Evolutionary conservation across 2,329 filamentous ascomycete genomes (phyloP).

Genomic region (Aspergillus vadensis): DNA sequence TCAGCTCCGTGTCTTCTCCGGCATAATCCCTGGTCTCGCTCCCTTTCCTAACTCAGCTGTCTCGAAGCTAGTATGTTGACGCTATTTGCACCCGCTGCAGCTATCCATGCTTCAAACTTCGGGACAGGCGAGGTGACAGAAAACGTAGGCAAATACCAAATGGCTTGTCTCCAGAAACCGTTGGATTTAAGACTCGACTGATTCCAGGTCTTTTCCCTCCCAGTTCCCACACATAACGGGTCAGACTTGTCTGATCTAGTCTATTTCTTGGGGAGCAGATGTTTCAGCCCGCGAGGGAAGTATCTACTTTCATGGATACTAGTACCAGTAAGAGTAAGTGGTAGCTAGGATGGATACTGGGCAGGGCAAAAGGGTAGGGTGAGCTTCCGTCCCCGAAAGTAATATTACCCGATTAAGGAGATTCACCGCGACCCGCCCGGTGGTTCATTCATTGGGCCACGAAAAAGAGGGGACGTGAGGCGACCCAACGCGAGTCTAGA

Average conservation of each 20-base stretch:
- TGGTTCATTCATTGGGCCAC: constrained; percentile 7
- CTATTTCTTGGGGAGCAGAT: neutral
- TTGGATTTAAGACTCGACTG: constrained; percentile 1
- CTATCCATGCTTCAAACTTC: constrained; percentile 1
- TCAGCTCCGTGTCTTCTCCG: neutral
- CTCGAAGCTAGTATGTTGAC: neutral
- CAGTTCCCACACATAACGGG: too few relatives aligned
- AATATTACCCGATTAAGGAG: constrained; percentile 16
- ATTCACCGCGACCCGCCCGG: neutral
- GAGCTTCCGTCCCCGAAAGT: neutral
- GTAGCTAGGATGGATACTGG: too few relatives aligned
- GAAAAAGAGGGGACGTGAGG: constrained; percentile 13
- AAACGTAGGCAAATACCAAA: constrained; percentile 6
- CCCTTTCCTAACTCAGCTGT: neutral
- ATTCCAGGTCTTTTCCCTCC: too few relatives aligned
- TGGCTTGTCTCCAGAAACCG: neutral
- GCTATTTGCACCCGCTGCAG: constrained; percentile 6
- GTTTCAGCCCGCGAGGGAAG: neutral
- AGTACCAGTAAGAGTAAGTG: too few relatives aligned
- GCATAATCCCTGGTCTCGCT: neutral
- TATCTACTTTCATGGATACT: neutral
- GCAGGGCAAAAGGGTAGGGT: too few relatives aligned
- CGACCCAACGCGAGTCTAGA: constrained; percentile 13
- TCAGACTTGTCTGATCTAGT: too few relatives aligned
- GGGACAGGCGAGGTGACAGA: constrained; percentile 8